phyloP scores from a whole-genome alignment of 1,284 basidiomycete genomes.

The Austroboletus novae-zelandiae region DNA sequence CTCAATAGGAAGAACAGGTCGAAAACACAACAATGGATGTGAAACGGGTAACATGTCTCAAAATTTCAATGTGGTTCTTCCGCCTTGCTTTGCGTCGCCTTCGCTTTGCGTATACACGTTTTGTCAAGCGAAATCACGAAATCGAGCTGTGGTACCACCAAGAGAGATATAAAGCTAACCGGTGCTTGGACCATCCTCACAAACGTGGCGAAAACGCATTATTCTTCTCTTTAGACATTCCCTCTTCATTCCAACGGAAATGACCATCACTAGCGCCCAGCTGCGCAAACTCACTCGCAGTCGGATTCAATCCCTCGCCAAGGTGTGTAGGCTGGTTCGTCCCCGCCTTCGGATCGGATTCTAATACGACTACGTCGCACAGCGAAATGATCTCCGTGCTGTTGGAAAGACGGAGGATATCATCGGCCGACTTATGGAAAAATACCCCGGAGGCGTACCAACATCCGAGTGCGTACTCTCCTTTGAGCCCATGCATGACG shows the following conservation, averaged over 20 bases:
- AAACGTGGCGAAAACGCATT: no score
- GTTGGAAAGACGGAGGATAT: conserved; percentile 30
- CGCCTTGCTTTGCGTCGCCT: no score
- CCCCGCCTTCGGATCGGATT: background rate
- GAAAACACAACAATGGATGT: no score
- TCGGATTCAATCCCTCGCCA: conserved; percentile 29
- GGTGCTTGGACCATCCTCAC: no score
- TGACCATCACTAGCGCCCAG: conserved; percentile 14
- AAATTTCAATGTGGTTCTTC: no score
- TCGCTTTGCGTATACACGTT: no score
- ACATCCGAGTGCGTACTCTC: conserved; percentile 10
- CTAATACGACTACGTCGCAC: background rate
- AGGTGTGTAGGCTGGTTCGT: conserved; percentile 10
- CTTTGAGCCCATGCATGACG: background rate
- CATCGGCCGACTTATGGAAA: conserved; percentile 22
- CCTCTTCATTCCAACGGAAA: background rate
- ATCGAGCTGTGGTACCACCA: no score
- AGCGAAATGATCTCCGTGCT: conserved; percentile 21
- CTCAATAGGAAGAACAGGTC: no score
- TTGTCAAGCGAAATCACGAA: no score
- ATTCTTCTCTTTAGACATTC: no score
- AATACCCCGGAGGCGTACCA: conserved; percentile 28
- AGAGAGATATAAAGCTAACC: no score
- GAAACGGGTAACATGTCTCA: no score
- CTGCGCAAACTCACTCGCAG: conserved; percentile 21